A percentile compares a stretch with the other conserved stretches of the same genome.
These are phyloP conservation scores for Phialemonium atrogriseum DNA, from an alignment of 2,329 filamentous ascomycete genomes.

Conservation along the genomic window DNA sequence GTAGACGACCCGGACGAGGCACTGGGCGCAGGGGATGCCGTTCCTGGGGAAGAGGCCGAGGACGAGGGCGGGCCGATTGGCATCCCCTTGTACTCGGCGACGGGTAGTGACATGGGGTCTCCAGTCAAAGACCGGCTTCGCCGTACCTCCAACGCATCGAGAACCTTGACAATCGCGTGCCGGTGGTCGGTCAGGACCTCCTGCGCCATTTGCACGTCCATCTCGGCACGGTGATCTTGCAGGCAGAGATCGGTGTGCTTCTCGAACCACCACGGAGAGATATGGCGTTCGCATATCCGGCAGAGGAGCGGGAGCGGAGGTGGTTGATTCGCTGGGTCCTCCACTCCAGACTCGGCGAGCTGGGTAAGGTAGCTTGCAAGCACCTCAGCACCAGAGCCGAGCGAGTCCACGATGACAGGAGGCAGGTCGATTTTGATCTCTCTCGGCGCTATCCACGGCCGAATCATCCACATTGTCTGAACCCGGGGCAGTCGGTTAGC, in stretches of 20 bases:
- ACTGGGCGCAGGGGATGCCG: constrained; percentile 24
- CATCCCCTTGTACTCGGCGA: constrained; percentile 80
- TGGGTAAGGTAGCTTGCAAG: constrained; percentile 88
- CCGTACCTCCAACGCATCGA: constrained; percentile 82
- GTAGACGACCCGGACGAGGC: constrained; percentile 54
- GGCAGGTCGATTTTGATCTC: constrained; percentile 97
- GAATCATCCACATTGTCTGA: constrained; percentile 99
- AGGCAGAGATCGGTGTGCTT: constrained; percentile 96
- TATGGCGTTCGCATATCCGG: constrained; percentile 94
- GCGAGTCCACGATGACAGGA: constrained; percentile 77
- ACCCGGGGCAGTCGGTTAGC: no score
- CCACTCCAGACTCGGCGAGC: constrained; percentile 73
- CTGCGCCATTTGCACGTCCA: constrained; percentile 95
- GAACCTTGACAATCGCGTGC: constrained; percentile 86
- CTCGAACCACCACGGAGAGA: constrained; percentile 99
- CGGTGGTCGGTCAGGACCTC: constrained; percentile 88
- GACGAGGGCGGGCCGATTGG: constrained; percentile 71
- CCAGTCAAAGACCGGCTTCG: constrained; percentile 55
- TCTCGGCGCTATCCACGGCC: constrained; percentile 77
- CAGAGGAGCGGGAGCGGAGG: constrained; percentile 82
- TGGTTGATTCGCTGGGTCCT: constrained; percentile 67
- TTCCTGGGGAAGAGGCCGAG: constrained; percentile 62
- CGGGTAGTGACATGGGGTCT: constrained; percentile 41
- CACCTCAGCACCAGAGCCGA: constrained; percentile 91
- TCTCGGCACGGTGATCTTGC: constrained; percentile 92